Base-by-base conservation (phyloP, 441 rosid species). In the Populus trichocarpa region DNA sequence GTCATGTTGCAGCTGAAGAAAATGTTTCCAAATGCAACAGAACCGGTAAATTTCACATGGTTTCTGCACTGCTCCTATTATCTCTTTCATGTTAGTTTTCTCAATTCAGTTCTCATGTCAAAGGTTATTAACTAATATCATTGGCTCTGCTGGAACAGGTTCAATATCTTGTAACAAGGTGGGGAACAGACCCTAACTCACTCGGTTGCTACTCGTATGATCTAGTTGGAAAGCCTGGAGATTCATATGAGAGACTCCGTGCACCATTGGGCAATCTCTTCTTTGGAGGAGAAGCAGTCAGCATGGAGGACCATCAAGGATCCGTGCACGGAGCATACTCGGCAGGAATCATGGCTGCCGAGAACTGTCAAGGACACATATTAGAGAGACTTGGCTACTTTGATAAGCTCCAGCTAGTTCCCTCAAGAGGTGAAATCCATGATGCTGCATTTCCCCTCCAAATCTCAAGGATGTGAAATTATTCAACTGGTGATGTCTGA, bases 241-340 rank as follows among this genome's bases (percentile, higher is more conserved):
- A 92, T 86, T 16, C 88, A 13, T 94, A 92, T 10, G 89, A 89
- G 8, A 90, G 92, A 82, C 91, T 94, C 67, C 86, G 93, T 65
- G 88, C 87, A 70, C 93, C 96, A 0, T 73, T 92, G 12, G 95
- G 91, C 22, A 94, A 87, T 73, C 82, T 92, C 23, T 94, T 94
- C 86, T 94, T 94, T 13, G 96, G 92, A 81, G 98, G 98, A 79
- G 98, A 94, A 86, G 98, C 96, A 13, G 90, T 91, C 63, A 91
- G 92, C 80, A 75, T 90, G 72, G 98, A 93, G 72, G 97, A 93
- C 6, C 93, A 92, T 81, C 94, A 89, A 81, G 98, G 98, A 61
- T 92, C 98, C 0, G 98, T 91, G 68, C 96, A 94, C 0, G 98
- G 98, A 81, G 98, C 98, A 8, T 94, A 88, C 86, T 81, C 92